Evolutionary conservation across 2,329 filamentous ascomycete species (phyloP).

Genomic region (Colletotrichum sansevieriae): DNA sequence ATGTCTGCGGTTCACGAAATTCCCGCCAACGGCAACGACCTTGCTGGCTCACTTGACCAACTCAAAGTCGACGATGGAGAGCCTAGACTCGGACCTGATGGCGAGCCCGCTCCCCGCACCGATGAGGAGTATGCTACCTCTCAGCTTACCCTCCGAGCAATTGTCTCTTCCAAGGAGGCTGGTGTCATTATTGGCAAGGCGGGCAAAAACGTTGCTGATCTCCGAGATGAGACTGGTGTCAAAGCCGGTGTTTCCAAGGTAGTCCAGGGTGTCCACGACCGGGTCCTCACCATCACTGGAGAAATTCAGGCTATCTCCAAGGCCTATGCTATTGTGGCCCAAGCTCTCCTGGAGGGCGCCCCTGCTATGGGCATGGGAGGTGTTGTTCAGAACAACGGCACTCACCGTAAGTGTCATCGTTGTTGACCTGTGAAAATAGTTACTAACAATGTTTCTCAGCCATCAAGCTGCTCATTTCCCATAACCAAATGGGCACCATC

Average conservation of each 20-base stretch:
- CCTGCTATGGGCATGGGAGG: conserved; percentile 97
- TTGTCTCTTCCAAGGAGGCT: conserved; percentile 98
- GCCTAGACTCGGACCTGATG: conserved; percentile 75
- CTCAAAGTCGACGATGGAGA: conserved; percentile 75
- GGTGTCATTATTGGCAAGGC: conserved; percentile 99
- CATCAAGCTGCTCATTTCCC: conserved; percentile 97
- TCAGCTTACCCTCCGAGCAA: conserved; percentile 93
- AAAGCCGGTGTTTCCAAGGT: conserved; percentile 99
- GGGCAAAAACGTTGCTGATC: conserved; percentile 97
- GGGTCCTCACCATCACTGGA: conserved; percentile 95
- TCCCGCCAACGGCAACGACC: conserved; percentile 70
- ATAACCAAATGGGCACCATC: conserved; percentile 99
- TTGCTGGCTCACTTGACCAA: conserved; percentile 73
- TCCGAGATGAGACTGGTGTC: conserved; percentile 97
- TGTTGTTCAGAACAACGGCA: conserved; percentile 86
- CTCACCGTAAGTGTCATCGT: conserved; percentile 81
- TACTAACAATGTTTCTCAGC: conserved; percentile 66
- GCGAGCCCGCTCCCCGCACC: conserved; percentile 86
- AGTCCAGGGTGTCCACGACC: conserved; percentile 96
- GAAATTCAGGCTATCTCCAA: conserved; percentile 88
- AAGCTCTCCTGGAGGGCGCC: conserved; percentile 90
- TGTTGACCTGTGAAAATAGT: not conserved
- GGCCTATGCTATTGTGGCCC: conserved; percentile 93
- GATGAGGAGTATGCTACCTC: conserved; percentile 97
- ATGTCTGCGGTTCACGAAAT: conserved; percentile 76